phyloP scores from a whole-genome alignment of 2,329 filamentous ascomycete species.

The Botrytis cinerea region DNA sequence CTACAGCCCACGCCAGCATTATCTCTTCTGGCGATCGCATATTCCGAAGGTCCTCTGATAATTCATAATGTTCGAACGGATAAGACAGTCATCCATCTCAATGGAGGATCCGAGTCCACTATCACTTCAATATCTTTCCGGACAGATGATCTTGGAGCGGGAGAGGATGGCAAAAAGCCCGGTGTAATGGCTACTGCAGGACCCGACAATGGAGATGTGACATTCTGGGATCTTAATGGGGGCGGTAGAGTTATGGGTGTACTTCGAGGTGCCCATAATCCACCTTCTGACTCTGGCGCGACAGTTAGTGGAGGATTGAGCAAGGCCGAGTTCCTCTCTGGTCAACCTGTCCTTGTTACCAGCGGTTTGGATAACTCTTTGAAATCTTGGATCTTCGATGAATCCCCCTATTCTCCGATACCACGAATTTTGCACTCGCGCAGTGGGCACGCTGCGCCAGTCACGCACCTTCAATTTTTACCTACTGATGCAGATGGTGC shows the following conservation, averaged over 20 bases:
- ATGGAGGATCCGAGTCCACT: slow-evolving; percentile 64
- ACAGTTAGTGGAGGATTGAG: slow-evolving; percentile 75
- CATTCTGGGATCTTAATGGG: slow-evolving; percentile 92
- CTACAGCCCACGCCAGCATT: slow-evolving; percentile 82
- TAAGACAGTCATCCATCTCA: slow-evolving; percentile 68
- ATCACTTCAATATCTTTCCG: slow-evolving; percentile 87
- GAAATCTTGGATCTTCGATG: slow-evolving; percentile 95
- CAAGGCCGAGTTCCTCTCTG: slow-evolving; percentile 84
- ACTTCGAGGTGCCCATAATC: slow-evolving; percentile 83
- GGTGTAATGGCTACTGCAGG: slow-evolving; percentile 95
- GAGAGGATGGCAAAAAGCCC: slow-evolving; percentile 78
- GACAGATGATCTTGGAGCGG: slow-evolving; percentile 84
- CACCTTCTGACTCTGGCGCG: slow-evolving; percentile 55
- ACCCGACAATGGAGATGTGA: slow-evolving; percentile 78
- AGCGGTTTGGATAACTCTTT: slow-evolving; percentile 92
- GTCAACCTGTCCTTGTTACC: slow-evolving; percentile 86
- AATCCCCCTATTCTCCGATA: slow-evolving; percentile 82
- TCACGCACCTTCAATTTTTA: slow-evolving; percentile 81
- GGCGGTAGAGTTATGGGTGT: slow-evolving; percentile 85
- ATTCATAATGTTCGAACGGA: slow-evolving; percentile 83
- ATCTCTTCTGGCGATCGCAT: slow-evolving; percentile 84
- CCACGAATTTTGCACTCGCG: slow-evolving; percentile 83
- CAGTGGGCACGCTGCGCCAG: slow-evolving; percentile 84
- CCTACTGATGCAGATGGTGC: slow-evolving; percentile 87
- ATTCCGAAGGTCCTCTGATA: slow-evolving; percentile 73